Percentiles rank a stretch among this genome's conserved stretches.
phyloP scores from a whole-genome alignment of 2,329 filamentous ascomycete genomes.

The Aspergillus clavatus region DNA sequence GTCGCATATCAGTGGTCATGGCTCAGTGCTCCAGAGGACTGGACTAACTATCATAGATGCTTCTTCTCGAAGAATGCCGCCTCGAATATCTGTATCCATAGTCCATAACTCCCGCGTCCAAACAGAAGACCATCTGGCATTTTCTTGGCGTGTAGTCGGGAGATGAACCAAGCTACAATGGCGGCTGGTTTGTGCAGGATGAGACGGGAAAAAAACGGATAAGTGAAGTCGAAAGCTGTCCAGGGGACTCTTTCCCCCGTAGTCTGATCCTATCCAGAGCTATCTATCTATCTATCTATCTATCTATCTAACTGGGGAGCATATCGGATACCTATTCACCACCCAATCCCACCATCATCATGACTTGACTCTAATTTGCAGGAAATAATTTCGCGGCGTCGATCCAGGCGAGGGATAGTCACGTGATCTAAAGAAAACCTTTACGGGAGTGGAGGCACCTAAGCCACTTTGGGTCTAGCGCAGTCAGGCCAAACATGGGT shows the following conservation, averaged over 20 bases:
- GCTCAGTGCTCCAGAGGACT: too few relatives aligned
- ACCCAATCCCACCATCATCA: too few relatives aligned
- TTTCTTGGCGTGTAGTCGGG: conserved; percentile 27
- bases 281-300: too few relatives aligned
- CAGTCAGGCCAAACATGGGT: conserved; percentile 36
- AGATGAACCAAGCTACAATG: conserved; percentile 10
- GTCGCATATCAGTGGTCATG: too few relatives aligned
- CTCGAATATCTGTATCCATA: too few relatives aligned
- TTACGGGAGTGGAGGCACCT: conserved; percentile 22
- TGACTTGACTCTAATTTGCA: background rate
- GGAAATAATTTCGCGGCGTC: conserved; percentile 11
- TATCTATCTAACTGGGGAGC: too few relatives aligned
- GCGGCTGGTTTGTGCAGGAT: background rate
- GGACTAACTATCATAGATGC: too few relatives aligned
- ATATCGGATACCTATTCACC: too few relatives aligned
- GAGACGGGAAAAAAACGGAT: too few relatives aligned
- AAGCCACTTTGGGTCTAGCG: conserved; percentile 28
- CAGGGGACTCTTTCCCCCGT: conserved; percentile 8
- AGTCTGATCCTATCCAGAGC: too few relatives aligned
- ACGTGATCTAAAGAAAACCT: conserved; percentile 28
- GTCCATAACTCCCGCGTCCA: too few relatives aligned
- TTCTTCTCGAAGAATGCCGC: too few relatives aligned
- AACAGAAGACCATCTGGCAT: conserved; percentile 35
- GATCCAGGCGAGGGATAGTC: conserved; percentile 12
- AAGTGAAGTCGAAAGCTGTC: background rate